phyloP scores from a whole-genome alignment of 305 asterid genomes.

The Fraxinus baroniana region DNA sequence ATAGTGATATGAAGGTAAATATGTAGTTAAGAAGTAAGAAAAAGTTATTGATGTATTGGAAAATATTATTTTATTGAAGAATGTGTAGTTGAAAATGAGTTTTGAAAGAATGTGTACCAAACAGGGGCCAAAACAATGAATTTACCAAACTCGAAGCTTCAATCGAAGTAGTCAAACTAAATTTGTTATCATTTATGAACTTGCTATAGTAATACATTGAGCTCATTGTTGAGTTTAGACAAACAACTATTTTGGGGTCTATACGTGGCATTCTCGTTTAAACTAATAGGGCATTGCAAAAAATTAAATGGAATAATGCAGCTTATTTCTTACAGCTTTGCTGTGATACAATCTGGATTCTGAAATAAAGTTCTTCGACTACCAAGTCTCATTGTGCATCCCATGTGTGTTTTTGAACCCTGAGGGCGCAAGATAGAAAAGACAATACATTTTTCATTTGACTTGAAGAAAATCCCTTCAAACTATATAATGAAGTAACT shows the following conservation, averaged over 20 bases:
- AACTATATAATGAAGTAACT: conserved; percentile 22
- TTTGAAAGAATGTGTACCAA: no score
- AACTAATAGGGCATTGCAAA: not conserved
- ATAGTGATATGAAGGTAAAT: no score
- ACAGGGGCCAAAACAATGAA: not conserved
- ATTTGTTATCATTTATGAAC: not conserved
- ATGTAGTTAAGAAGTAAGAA: no score
- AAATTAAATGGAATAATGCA: not conserved
- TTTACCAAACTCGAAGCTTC: not conserved
- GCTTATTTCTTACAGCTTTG: conserved; percentile 59
- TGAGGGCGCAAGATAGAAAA: conserved; percentile 22
- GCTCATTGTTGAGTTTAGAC: conserved; percentile 2
- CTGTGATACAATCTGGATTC: conserved; percentile 74
- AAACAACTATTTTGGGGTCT: not conserved
- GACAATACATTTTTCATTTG: conserved; percentile 15
- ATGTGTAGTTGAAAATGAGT: no score
- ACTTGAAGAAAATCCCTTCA: conserved; percentile 1
- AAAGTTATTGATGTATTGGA: no score
- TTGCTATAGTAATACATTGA: not conserved
- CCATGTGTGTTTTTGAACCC: conserved; percentile 96
- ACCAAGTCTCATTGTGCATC: conserved; percentile 98
- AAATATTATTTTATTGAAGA: no score
- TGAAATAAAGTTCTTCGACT: conserved; percentile 79
- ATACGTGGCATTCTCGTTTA: not conserved
- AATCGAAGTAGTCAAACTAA: not conserved